These are phyloP conservation scores for Pseudogymnoascus verrucosus DNA, from an alignment of 2,329 filamentous ascomycete species.

Conservation along the genomic window DNA sequence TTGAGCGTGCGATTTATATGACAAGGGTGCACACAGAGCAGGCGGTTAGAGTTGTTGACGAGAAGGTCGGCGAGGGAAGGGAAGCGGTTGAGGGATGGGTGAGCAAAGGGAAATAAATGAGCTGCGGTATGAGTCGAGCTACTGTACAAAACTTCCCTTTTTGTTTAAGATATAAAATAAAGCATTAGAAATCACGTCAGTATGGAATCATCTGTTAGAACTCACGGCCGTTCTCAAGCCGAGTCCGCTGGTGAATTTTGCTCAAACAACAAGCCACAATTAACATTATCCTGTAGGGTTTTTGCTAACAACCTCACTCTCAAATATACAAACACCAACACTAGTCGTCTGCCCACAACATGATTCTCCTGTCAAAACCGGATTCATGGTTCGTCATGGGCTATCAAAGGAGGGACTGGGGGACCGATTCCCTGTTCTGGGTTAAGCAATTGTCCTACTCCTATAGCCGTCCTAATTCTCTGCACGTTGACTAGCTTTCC, in stretches of 20 bases:
- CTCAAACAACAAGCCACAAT: neutral
- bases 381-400: neutral
- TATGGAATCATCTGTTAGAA: neutral
- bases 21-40: conserved; percentile 67
- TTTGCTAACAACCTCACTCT: neutral
- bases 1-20: conserved; percentile 63
- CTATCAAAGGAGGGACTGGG: neutral
- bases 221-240: neutral
- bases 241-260: neutral
- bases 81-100: conserved; percentile 83
- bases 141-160: conserved; percentile 8
- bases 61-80: conserved; percentile 68
- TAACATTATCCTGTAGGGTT: neutral
- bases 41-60: conserved; percentile 65
- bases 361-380: neutral
- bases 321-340: neutral
- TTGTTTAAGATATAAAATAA: conserved; percentile 2
- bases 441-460: neutral
- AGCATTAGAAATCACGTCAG: neutral
- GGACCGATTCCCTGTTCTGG: neutral
- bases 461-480: neutral
- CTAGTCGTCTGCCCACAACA: neutral
- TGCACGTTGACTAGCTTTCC: neutral
- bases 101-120: conserved; percentile 56
- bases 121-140: neutral